Conservation (phyloP, 345 rosid species). For the Hypericum perforatum region DNA sequence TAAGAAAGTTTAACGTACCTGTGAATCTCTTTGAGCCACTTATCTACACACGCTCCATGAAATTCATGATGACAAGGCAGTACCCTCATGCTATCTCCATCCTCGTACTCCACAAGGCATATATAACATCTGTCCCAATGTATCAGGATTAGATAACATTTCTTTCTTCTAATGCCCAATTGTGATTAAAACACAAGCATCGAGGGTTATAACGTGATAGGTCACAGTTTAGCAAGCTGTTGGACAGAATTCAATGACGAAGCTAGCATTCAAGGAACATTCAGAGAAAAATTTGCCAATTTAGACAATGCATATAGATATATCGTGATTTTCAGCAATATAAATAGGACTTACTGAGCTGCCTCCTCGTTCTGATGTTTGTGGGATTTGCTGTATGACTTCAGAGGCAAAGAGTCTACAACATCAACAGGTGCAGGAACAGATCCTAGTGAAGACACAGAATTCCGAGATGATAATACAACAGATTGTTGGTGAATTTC, state of each 20-base stretch:
- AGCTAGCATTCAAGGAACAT: no score
- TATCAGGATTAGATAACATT: no score
- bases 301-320: no score
- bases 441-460: slow-evolving; percentile 85
- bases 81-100: slow-evolving; percentile 73
- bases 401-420: slow-evolving; percentile 76
- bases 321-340: neutral
- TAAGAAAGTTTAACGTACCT: slow-evolving; percentile 37
- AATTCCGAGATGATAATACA: slow-evolving; percentile 78
- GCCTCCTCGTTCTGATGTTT: slow-evolving; percentile 62
- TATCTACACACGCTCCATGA: slow-evolving; percentile 79
- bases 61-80: slow-evolving; percentile 90
- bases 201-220: no score
- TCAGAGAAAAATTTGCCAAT: no score
- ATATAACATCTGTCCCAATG: slow-evolving; percentile 62
- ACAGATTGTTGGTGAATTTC: slow-evolving; percentile 98
- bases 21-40: slow-evolving; percentile 98
- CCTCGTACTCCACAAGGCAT: slow-evolving; percentile 96
- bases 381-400: slow-evolving; percentile 40
- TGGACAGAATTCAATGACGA: no score
- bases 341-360: slow-evolving; percentile 50
- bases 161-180: no score
- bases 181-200: no score
- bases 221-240: no score
- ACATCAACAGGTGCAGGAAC: slow-evolving; percentile 87